These are phyloP conservation scores for Diaporthe sp. DNA, from an alignment of 2,329 filamentous ascomycete genomes.

Conservation along the genomic window DNA sequence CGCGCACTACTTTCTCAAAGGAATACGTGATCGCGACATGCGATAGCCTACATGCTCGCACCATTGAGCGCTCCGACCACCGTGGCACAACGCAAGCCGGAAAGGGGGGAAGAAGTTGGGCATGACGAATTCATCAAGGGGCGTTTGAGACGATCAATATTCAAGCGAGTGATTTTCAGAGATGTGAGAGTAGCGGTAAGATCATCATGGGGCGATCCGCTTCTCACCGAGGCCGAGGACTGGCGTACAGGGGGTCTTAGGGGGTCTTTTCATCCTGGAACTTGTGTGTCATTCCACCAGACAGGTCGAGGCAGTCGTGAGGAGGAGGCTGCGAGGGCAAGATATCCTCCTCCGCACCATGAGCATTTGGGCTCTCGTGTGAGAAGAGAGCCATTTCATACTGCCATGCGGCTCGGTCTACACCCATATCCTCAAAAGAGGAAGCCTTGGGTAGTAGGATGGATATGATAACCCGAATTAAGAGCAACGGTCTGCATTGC, in stretches of 20 bases:
- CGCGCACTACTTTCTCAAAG: background rate
- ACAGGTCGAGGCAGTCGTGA: background rate
- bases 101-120: background rate
- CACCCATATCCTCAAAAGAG: background rate
- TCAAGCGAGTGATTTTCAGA: background rate
- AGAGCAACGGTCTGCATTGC: background rate
- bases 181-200: background rate
- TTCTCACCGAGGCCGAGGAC: background rate
- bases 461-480: background rate
- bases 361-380: background rate
- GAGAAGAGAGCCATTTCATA: background rate
- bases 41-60: background rate
- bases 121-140: background rate
- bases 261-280: background rate
- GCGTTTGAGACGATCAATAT: background rate
- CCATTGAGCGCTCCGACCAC: background rate
- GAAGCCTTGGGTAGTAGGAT: background rate
- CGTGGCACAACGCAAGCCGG: background rate
- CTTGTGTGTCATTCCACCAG: background rate
- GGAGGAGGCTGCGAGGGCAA: background rate
- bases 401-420: background rate
- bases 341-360: background rate
- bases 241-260: background rate
- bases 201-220: background rate
- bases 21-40: background rate